Base-by-base conservation (phyloP, 208 protist species). In the Vickermania ingenoplastis region DNA sequence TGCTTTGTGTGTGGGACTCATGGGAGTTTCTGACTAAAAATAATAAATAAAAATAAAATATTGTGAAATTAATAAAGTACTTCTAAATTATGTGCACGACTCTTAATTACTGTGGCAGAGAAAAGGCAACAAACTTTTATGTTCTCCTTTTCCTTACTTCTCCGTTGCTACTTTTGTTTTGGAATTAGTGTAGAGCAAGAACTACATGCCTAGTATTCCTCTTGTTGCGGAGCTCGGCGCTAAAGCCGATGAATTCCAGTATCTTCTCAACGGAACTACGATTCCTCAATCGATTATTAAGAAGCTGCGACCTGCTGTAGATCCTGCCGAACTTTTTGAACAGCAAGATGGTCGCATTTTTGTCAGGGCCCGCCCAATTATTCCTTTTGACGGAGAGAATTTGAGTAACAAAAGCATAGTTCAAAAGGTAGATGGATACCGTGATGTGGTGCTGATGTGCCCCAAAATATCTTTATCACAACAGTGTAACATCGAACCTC, bases 271-370 rank as follows among this genome's bases (percentile, higher is more conserved):
- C 60, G 41, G 52, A 1, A 74, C 80, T 17, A 84, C 83, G 53
- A 81, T 85, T 31, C 77, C 83, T 1, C 31, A 61, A 25, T 53
- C 57, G 1, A 61, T 85, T 2, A 69, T 67, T 24, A 82, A 81
- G 41, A 89, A 90, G 57, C 60, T 91, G 4, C 76, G 83, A 14
- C 54, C 67, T 1, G 56, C 56, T 1, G 72, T 89, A 71, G 69
- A 81, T 26, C 75, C 84, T n/a, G 75, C 86, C 14, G 82, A 94
- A 52, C 72, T 94, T 25, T 94, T 91, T 61, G 79, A 67, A 0
- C 67, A 72, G 29, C 83, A 90, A 41, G 88, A 94, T 60, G 89
- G 80, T 11, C 81, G 88, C 24, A 86, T 92, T 61, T 94, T 94
- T 76, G 84, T 94, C 2, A 81, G 88, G 27, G 69, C 73, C 26